phyloP scores from a whole-genome alignment of 2,329 filamentous ascomycete species.

The Diplocarpon mali region DNA sequence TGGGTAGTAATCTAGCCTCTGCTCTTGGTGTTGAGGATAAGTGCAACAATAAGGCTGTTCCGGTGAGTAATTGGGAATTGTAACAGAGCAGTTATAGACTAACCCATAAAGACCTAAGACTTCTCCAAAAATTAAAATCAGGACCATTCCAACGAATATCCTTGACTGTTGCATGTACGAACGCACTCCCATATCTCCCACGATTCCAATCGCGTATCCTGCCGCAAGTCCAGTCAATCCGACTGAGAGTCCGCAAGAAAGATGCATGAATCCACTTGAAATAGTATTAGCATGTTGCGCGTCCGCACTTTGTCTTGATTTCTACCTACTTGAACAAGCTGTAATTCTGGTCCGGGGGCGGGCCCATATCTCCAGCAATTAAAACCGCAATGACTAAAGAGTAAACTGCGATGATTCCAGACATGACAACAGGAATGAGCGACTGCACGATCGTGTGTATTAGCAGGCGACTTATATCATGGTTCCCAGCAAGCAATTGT shows the following conservation, averaged over 20 bases:
- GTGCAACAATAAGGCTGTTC: conserved; percentile 72
- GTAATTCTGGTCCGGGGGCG: conserved; percentile 57
- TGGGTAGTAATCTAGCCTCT: conserved; percentile 18
- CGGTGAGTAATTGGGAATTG: conserved; percentile 6
- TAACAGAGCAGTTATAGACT: conserved; percentile 26
- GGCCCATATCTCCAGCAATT: conserved; percentile 80
- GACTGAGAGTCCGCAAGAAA: conserved; percentile 81
- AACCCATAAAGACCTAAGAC: conserved; percentile 95
- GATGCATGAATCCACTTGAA: conserved; percentile 76
- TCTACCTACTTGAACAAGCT: conserved; percentile 65
- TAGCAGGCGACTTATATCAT: neutral
- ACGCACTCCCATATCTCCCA: conserved; percentile 87
- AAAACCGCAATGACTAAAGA: conserved; percentile 93
- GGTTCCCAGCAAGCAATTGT: neutral
- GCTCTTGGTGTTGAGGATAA: conserved; percentile 80
- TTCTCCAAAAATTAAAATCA: conserved; percentile 97
- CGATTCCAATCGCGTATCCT: conserved; percentile 91
- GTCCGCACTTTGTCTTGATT: conserved; percentile 11
- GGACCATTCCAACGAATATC: conserved; percentile 96
- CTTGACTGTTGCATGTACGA: conserved; percentile 94
- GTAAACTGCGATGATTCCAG: conserved; percentile 97
- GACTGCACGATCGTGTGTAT: conserved; percentile 39
- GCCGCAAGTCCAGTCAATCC: conserved; percentile 87
- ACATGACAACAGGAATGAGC: conserved; percentile 89
- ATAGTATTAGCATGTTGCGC: conserved; percentile 4